Evolutionary conservation across 2,329 filamentous ascomycete genomes (phyloP), one percentile per base, ranked within the genome.

Genomic region (Sclerotinia sclerotiorum): DNA sequence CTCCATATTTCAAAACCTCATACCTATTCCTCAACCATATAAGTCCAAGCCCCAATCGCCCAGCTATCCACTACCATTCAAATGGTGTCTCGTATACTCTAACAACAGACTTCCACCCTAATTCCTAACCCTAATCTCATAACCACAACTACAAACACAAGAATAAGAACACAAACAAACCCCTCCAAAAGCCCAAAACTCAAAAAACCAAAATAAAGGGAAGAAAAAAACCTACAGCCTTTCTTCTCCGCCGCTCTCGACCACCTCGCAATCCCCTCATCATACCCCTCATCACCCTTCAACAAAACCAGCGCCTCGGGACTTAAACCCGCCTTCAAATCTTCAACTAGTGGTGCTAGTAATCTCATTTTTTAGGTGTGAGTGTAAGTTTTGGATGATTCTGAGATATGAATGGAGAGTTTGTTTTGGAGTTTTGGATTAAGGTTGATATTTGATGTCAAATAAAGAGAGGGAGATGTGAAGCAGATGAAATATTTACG

Each of bases 261-360:
- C 74, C 74, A 76, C 24, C 73, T 57, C 54, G 70, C 68, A 49
- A 74, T 60, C 44, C 70, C 72, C 35, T 69, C 49, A 11, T 52
- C 55, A 64, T 75, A 76, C 2, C 67, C 57, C n/a, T 67, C 52
- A 19, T 70, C 69, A 11, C 65, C 69, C 27, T 69, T 61, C 13
- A 69, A 61, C 21, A 74, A 58, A 27, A 74, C 49, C 29, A 48
- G 48, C 24, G 69, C 68, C 3, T 56, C 29, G 5, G 63, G 32
- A 49, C 62, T 65, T 17, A 72, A 46, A 11, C 62, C 63, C 21
- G 29, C 52, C 27, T 62, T 66, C 54, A 70, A 68, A 29, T 35
- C 49, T 11, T 67, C 51, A 19, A 68, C 21, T 27, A 55, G 2
- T 5, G 65, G 42, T 11, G 15, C 44, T 24, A 67, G 5, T 1